Conservation (phyloP, 805 yeast species). For the Candida glaebosa region DNA sequence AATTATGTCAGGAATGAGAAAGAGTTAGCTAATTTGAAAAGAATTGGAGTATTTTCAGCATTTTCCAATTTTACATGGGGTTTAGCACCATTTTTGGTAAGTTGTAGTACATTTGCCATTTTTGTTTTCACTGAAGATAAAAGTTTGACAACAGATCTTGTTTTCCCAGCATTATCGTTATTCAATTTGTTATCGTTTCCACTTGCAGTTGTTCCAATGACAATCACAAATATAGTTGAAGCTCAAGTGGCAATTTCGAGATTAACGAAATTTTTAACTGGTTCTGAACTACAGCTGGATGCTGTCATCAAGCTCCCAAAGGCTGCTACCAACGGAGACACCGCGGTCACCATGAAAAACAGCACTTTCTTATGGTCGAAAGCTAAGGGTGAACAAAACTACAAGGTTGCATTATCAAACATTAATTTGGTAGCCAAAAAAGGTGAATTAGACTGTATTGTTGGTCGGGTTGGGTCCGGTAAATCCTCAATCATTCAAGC, state of each 20-base stretch:
- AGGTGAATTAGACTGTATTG: slow-evolving; percentile 79
- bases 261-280: slow-evolving; percentile 65
- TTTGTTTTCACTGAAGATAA: slow-evolving; percentile 55
- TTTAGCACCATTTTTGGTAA: slow-evolving; percentile 84
- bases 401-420: slow-evolving; percentile 63
- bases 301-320: slow-evolving; percentile 56
- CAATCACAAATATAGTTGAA: slow-evolving; percentile 80
- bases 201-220: slow-evolving; percentile 86
- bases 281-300: slow-evolving; percentile 80
- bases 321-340: slow-evolving; percentile 59
- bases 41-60: slow-evolving; percentile 71
- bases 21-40: slow-evolving; percentile 72
- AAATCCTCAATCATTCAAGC: slow-evolving; percentile 81
- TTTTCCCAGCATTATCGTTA: slow-evolving; percentile 84
- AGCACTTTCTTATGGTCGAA: slow-evolving; percentile 81
- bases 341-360: slow-evolving; percentile 55
- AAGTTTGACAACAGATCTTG: slow-evolving; percentile 85
- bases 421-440: slow-evolving; percentile 63
- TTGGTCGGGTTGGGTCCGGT: slow-evolving; percentile 89
- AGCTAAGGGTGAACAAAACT: slow-evolving; percentile 50
- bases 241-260: slow-evolving; percentile 81
- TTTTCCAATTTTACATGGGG: slow-evolving; percentile 73
- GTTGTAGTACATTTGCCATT: slow-evolving; percentile 83
- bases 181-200: slow-evolving; percentile 92
- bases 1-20: slow-evolving; percentile 82